These are phyloP conservation scores for Botryotinia convoluta DNA, from an alignment of 2,329 filamentous ascomycete genomes.

Conservation along the genomic window DNA sequence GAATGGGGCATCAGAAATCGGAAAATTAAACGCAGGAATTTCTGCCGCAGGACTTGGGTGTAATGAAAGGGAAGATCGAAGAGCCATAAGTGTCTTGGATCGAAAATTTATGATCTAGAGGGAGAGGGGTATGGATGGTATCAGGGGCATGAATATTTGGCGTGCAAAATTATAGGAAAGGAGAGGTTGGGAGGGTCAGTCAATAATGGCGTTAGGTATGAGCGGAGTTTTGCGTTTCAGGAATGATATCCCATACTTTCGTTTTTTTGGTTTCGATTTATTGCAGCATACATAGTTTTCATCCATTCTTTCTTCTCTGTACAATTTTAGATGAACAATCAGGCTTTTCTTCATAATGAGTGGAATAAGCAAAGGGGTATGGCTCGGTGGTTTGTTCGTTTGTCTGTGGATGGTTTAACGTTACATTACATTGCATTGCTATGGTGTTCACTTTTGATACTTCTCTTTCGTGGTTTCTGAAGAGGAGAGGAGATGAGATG, in stretches of 20 bases:
- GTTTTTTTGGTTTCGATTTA: conserved; percentile 10
- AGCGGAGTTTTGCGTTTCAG: conserved; percentile 9
- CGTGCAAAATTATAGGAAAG: conserved; percentile 14
- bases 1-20: conserved; percentile 44
- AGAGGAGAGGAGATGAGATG: not conserved
- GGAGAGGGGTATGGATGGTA: not conserved
- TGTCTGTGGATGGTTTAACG: not conserved
- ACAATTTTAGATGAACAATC: not conserved
- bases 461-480: not conserved
- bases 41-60: not conserved
- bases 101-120: conserved; percentile 47
- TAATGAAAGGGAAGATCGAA: conserved; percentile 58
- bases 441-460: not conserved
- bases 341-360: not conserved
- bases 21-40: conserved; percentile 46
- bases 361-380: not conserved
- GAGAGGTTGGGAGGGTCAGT: not conserved
- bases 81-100: conserved; percentile 65
- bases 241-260: conserved; percentile 21
- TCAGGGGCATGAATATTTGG: not conserved
- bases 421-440: conserved; percentile 3
- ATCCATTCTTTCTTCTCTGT: not conserved
- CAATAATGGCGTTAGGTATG: conserved; percentile 5
- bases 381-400: not conserved
- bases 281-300: not conserved